Evolutionary conservation across 306 rosid species (phyloP), one percentile per base, ranked within the genome.

Genomic region (Echinosophora koreensis): DNA sequence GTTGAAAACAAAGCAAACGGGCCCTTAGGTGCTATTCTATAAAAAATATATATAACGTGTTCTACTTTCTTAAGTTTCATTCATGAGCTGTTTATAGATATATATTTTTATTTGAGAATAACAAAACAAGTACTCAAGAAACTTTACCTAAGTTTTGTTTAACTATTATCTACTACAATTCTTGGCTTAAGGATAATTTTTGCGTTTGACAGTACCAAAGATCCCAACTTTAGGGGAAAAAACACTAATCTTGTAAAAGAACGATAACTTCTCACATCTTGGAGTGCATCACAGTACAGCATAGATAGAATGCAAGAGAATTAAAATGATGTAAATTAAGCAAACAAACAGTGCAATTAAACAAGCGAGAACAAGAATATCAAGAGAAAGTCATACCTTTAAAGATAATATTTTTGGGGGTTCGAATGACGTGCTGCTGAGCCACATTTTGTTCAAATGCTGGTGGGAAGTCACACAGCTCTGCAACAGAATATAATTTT

Each of bases 401-500:
- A 81, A 92, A 81, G 60, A 94, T 16, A 75, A 90, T 72, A 41
- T 90, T 92, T 79, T 22, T 78, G 6, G 93, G 86, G 18, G 84
- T 62, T 80, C 32, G 87, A 82, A 84, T 44, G 74, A 66, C 16
- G 5, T 8, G 79, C 55, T 84, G 81, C 78, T 76, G 88, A 71
- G 66, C 78, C 14, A 44, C 76, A 27, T 85, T 86, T 46, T 85
- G 87, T 76, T 84, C 89, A 62, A 60, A 18, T 65, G 83, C 86
- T 1, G 96, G 84, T 65, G 79, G 76, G 54, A 58, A n/a, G 69
- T 85, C 79, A 60, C 87, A 75, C 38, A 84, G 73, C 66, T 87
- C 98, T 94, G 42, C 75, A 84, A 42, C 13, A 57, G 60, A 77
- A 59, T 22, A 47, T 16, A 44, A 1, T 44, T 80, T 75, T 59